A percentile compares a stretch with the other conserved stretches of the same genome.
Conservation (phyloP, 208 protist genomes). For the Wallacemonas sp. region DNA sequence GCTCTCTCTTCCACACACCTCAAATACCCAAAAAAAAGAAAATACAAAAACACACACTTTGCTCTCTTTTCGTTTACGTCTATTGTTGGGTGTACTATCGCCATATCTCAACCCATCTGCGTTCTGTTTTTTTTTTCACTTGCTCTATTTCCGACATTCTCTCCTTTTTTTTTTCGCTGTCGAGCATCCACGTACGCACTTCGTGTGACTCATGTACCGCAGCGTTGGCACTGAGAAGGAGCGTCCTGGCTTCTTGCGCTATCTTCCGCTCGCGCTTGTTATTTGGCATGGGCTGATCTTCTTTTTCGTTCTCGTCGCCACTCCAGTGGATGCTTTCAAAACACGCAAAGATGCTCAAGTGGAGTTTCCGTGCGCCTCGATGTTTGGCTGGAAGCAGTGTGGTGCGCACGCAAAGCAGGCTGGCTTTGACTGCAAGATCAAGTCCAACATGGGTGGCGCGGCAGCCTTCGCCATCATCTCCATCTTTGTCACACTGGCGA, state of each 20-base stretch:
- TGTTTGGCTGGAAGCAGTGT: slow-evolving; percentile 42
- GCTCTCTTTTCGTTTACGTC: too few relatives aligned
- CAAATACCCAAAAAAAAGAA: not conserved
- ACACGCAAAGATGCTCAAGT: not conserved
- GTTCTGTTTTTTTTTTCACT: slow-evolving; percentile 17
- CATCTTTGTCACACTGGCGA: slow-evolving; percentile 36
- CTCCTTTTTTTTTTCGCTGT: slow-evolving; percentile 15
- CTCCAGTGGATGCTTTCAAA: slow-evolving; percentile 43
- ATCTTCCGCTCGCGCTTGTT: slow-evolving; percentile 20
- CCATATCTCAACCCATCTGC: too few relatives aligned
- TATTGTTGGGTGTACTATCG: too few relatives aligned
- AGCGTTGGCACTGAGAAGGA: slow-evolving; percentile 15
- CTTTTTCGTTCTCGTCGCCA: slow-evolving; percentile 34
- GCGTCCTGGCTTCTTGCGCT: slow-evolving; percentile 19
- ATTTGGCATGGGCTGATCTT: slow-evolving; percentile 30
- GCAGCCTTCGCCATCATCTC: slow-evolving; percentile 49
- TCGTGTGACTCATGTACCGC: slow-evolving; percentile 17
- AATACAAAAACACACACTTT: not conserved
- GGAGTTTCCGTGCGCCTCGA: slow-evolving; percentile 25
- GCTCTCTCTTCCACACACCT: not conserved
- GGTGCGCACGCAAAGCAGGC: slow-evolving; percentile 16
- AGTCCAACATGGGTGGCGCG: slow-evolving; percentile 33
- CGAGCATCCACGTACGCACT: not conserved
- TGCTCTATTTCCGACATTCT: not conserved
- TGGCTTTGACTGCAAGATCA: slow-evolving; percentile 34